Base-by-base conservation (phyloP, 257 asterid species). In the Handroanthus guayacan region DNA sequence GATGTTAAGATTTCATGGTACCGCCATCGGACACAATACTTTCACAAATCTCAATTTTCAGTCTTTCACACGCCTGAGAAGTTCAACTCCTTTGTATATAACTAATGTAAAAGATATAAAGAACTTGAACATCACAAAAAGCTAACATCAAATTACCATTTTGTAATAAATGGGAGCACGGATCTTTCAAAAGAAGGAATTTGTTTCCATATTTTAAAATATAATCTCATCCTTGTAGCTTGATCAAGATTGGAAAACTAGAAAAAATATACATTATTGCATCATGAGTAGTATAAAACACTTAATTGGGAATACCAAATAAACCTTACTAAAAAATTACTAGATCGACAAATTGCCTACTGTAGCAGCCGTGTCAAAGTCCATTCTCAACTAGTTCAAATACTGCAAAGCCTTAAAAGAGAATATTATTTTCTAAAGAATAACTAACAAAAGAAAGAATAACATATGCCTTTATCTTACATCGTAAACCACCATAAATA, bases 1-100 rank as follows among this genome's bases (percentile, higher is more conserved):
- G 9, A 68, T 67, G 56, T 34, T 37, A 79, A 44, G n/a, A 44
- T 25, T 34, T 61, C 44, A 67, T 31, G 55, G 37, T 67, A 69
- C 67, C 51, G 71, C 67, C 69, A 75, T 74, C 58, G 70, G 47
- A 69, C 57, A 74, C 5, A 64, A 52, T 57, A 74, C 72, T 70
- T 55, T 25, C 65, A 51, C 51, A 71, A n/a, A 47, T 65, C 48
- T 20, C 62, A 55, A 14, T 3, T 63, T 72, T 41, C 51, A 43
- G 64, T 61, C 58, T 17, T 74, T 55, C 16, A n/a, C 71, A 62
- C 47, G 12, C 70, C 61, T 18, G 20, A 44, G 39, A 8, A 36
- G 37, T 0, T 61, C 39, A 7, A 6, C 37, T 37, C 1, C 64
- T 54, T 52, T 55, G 25, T 38, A 67, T 31, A 60, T 51, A 39